Evolutionary conservation across 2,329 filamentous ascomycete genomes (phyloP).

Genomic region (Nothomitra cinnamomea): DNA sequence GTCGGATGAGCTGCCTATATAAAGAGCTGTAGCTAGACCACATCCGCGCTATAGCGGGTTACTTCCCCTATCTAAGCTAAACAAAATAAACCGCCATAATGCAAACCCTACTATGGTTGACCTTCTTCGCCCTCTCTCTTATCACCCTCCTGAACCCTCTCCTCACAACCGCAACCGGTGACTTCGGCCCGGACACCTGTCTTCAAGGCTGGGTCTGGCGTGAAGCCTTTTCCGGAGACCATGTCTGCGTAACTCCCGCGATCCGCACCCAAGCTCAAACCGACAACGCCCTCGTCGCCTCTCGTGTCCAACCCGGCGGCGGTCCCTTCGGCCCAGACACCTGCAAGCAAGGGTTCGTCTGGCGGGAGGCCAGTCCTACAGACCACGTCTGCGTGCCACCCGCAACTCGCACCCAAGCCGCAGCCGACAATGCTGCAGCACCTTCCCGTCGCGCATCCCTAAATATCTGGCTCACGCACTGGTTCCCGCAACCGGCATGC

Average conservation of each 20-base stretch:
- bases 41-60: too few species aligned
- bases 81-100: too few species aligned
- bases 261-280: neutral
- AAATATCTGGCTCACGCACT: neutral
- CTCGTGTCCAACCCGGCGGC: neutral
- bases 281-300: neutral
- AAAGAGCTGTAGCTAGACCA: too few species aligned
- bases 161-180: neutral
- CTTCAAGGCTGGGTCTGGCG: neutral
- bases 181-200: neutral
- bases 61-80: too few species aligned
- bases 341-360: neutral
- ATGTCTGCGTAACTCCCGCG: neutral
- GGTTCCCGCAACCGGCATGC: neutral
- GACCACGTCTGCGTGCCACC: conserved; percentile 1
- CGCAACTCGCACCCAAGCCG: neutral
- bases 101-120: too few species aligned
- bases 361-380: neutral
- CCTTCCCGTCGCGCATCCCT: neutral
- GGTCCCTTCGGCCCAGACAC: neutral
- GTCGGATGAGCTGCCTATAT: too few species aligned
- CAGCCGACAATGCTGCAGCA: neutral
- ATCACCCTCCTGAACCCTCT: neutral
- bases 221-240: neutral
- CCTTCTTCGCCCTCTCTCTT: neutral